Conservation (phyloP, 257 asterid genomes). For the Salvia rosmarinus region DNA sequence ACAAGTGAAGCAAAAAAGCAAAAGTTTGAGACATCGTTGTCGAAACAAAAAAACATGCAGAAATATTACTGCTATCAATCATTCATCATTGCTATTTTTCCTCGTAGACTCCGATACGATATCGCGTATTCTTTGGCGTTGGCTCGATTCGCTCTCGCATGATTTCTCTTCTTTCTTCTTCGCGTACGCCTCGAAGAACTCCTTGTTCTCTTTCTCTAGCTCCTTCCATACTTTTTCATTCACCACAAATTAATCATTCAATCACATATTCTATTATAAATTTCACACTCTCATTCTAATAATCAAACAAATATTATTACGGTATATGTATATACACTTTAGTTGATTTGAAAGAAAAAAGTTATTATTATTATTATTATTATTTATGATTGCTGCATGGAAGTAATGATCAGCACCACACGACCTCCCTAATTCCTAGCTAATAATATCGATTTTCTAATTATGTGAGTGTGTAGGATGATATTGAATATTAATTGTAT, state of each 20-base stretch:
- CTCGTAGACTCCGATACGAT: slow-evolving; percentile 44
- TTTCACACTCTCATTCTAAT: too few species aligned
- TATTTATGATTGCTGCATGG: too few species aligned
- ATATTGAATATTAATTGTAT: too few species aligned
- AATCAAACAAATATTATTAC: too few species aligned
- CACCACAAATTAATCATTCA: background rate
- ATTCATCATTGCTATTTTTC: slow-evolving; percentile 28
- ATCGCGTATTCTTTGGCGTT: slow-evolving; percentile 35
- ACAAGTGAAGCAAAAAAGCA: too few species aligned
- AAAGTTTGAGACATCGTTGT: slow-evolving; percentile 11
- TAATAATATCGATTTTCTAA: background rate
- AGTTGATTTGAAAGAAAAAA: too few species aligned
- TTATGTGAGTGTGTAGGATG: background rate
- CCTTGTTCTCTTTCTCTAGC: slow-evolving; percentile 62
- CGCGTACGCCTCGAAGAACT: slow-evolving; percentile 39
- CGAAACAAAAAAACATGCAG: slow-evolving; percentile 17
- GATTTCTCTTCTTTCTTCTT: slow-evolving; percentile 45
- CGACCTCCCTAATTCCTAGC: background rate
- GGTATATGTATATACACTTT: too few species aligned
- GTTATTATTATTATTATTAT: too few species aligned
- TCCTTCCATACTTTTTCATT: slow-evolving; percentile 68
- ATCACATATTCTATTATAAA: too few species aligned
- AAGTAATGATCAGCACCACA: background rate
- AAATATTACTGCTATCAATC: background rate
- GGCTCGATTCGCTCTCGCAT: slow-evolving; percentile 39